These are phyloP conservation scores for Ambrosiella xylebori DNA, from an alignment of 2,329 filamentous ascomycete genomes.

Conservation along the genomic window DNA sequence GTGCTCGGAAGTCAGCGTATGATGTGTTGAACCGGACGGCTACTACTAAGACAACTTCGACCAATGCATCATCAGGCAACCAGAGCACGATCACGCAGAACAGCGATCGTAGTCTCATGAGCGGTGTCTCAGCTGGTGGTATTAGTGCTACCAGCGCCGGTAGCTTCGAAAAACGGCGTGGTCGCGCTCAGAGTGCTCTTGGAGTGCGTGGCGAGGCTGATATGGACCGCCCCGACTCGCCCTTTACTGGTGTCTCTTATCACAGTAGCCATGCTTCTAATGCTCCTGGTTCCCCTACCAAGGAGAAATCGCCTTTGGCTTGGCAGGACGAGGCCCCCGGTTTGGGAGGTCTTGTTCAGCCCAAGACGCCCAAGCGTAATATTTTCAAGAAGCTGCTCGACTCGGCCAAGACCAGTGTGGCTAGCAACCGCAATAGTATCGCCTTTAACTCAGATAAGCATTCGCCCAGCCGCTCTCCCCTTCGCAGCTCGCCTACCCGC, in stretches of 20 bases:
- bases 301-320: constrained; percentile 42
- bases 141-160: constrained; percentile 93
- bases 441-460: constrained; percentile 29
- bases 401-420: constrained; percentile 83
- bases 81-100: constrained; percentile 58
- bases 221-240: constrained; percentile 39
- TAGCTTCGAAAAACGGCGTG: constrained; percentile 66
- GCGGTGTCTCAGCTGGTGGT: constrained; percentile 71
- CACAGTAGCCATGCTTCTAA: constrained; percentile 70
- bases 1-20: constrained; percentile 57
- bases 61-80: constrained; percentile 56
- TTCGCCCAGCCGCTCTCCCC: constrained; percentile 15
- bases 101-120: constrained; percentile 82
- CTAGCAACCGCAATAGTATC: constrained; percentile 73
- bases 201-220: constrained; percentile 38
- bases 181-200: constrained; percentile 46
- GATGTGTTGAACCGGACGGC: constrained; percentile 69
- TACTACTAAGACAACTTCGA: constrained; percentile 75
- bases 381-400: constrained; percentile 95
- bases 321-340: constrained; percentile 49
- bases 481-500: constrained; percentile 21
- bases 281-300: constrained; percentile 18
- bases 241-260: constrained; percentile 68
- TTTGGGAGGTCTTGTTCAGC: constrained; percentile 60
- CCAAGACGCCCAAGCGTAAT: constrained; percentile 66